phyloP scores from a whole-genome alignment of 2,329 filamentous ascomycete genomes.

The Penicillium nordicum region DNA sequence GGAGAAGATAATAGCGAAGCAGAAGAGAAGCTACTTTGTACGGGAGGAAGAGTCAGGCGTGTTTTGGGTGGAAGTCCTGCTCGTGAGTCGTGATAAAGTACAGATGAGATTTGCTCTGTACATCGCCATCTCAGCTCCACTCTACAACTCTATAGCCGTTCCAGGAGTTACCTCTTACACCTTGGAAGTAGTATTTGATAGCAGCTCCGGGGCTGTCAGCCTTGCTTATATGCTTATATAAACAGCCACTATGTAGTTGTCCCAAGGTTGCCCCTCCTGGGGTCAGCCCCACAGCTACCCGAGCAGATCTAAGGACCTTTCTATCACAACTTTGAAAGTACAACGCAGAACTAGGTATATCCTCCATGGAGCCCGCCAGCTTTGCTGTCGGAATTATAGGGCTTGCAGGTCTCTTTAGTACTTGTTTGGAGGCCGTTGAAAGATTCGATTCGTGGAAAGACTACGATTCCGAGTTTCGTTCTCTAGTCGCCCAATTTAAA shows the following conservation, averaged over 20 bases:
- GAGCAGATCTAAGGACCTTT: no score
- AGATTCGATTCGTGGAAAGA: conserved; percentile 5
- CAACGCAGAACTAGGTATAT: background rate
- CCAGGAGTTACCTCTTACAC: background rate
- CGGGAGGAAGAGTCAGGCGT: background rate
- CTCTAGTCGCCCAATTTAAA: conserved; percentile 6
- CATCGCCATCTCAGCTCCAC: background rate
- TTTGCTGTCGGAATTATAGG: conserved; percentile 8
- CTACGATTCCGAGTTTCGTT: conserved; percentile 1
- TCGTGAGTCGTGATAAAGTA: background rate
- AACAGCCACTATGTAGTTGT: background rate
- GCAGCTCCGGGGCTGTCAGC: background rate
- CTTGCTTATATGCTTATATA: background rate
- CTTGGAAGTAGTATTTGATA: background rate
- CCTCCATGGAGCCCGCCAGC: conserved; percentile 32
- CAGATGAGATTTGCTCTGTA: background rate
- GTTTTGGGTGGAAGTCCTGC: background rate
- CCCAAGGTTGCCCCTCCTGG: background rate
- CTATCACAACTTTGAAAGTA: no score
- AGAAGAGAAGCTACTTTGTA: no score
- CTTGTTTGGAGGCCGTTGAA: conserved; percentile 4
- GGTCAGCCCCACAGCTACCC: background rate
- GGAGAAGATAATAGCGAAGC: no score
- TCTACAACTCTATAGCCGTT: background rate
- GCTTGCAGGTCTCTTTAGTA: conserved; percentile 8